Percentiles rank a stretch among this genome's conserved stretches.
phyloP scores from a whole-genome alignment of 257 asterid species.

The Solanum arcanum region DNA sequence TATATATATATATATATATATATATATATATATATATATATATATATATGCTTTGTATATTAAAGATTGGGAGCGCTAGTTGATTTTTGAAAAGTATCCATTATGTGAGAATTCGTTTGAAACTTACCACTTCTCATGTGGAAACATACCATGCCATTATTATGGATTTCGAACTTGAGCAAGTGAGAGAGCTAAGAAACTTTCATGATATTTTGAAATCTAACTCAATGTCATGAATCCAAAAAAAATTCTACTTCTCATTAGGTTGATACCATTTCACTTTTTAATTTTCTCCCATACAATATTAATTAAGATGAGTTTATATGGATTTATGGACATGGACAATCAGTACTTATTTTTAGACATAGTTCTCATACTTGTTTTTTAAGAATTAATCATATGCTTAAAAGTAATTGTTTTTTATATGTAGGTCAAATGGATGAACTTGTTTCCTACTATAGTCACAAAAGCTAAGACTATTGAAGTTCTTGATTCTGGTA shows the following conservation, averaged over 20 bases:
- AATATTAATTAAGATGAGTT: not conserved
- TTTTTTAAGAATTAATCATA: not conserved
- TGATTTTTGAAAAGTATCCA: too few species aligned
- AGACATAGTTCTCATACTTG: not conserved
- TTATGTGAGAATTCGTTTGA: not conserved
- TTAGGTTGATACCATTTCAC: not conserved
- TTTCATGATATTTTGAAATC: not conserved
- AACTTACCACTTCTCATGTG: not conserved
- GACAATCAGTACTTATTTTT: not conserved
- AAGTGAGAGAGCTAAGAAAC: not conserved
- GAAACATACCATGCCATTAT: not conserved
- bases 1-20: not conserved
- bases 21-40: too few species aligned
- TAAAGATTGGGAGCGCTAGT: not conserved
- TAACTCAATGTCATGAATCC: not conserved
- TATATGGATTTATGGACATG: not conserved
- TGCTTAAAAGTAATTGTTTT: not conserved
- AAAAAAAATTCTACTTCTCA: not conserved
- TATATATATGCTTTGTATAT: not conserved
- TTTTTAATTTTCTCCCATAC: not conserved
- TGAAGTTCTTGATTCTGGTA: slow-evolving; percentile 34
- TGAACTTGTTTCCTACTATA: slow-evolving; percentile 48
- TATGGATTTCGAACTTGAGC: not conserved
- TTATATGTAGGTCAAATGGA: slow-evolving; percentile 44
- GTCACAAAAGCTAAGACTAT: slow-evolving; percentile 38